Conservation (phyloP, 139 green algal species). For the Tetradesmus obliquus region DNA sequence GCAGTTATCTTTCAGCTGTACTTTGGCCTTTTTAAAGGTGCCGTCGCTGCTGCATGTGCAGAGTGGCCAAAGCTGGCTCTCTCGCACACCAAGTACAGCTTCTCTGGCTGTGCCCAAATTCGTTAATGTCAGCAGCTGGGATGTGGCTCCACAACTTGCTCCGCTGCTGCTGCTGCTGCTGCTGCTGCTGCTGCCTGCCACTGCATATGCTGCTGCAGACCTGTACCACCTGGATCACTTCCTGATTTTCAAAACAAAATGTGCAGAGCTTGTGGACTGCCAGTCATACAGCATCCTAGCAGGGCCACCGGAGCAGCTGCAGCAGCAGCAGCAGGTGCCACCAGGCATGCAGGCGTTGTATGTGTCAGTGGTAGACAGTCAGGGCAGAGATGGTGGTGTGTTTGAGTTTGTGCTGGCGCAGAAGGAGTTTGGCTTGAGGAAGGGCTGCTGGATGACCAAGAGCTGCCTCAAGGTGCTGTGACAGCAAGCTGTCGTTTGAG, state of each 20-base stretch:
- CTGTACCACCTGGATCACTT: slow-evolving; percentile 90
- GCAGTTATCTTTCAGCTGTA: slow-evolving; percentile 26
- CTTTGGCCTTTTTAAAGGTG: slow-evolving; percentile 66
- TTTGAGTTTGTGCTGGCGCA: slow-evolving; percentile 57
- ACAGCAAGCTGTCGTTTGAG: neutral
- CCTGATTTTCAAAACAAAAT: slow-evolving; percentile 53
- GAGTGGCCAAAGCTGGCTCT: no score
- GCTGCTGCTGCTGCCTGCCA: neutral
- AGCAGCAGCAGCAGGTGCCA: neutral
- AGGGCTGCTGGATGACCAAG: slow-evolving; percentile 74
- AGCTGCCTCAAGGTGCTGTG: slow-evolving; percentile 46
- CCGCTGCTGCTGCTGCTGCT: no score
- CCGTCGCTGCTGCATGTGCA: no score
- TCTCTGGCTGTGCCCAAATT: no score
- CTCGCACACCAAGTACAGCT: no score
- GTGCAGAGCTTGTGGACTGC: slow-evolving; percentile 46
- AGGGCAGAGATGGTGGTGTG: slow-evolving; percentile 11
- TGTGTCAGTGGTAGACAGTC: slow-evolving; percentile 38
- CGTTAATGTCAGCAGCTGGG: no score
- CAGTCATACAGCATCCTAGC: slow-evolving; percentile 15
- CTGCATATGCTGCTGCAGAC: slow-evolving; percentile 40
- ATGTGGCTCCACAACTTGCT: no score
- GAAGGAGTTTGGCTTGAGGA: slow-evolving; percentile 59
- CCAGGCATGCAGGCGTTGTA: slow-evolving; percentile 1
- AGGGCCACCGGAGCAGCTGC: neutral